Evolutionary conservation across 495 filamentous ascomycete genomes (phyloP).

Genomic region (Clohesyomyces aquaticus): DNA sequence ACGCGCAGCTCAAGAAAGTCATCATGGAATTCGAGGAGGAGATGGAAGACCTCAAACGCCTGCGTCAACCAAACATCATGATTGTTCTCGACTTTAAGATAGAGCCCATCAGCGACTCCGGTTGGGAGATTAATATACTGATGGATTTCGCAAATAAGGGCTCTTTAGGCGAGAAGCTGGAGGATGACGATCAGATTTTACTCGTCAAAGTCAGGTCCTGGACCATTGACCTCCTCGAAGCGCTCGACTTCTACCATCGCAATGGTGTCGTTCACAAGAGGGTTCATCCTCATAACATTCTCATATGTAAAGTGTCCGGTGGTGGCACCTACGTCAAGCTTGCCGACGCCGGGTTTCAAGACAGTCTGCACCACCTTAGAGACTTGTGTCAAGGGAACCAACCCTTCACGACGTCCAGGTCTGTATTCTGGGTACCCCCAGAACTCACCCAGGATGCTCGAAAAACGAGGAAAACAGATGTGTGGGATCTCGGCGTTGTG

Average conservation of each 20-base stretch:
- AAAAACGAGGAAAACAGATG: constrained; percentile 79
- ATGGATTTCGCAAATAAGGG: constrained; percentile 78
- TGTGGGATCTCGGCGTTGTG: constrained; percentile 91
- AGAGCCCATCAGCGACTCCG: constrained; percentile 40
- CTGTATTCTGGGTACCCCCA: constrained; percentile 81
- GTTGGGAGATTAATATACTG: constrained; percentile 83
- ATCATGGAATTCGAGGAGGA: constrained; percentile 68
- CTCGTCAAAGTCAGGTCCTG: constrained; percentile 76
- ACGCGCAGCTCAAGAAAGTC: constrained; percentile 60
- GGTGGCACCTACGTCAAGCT: constrained; percentile 67
- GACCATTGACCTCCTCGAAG: constrained; percentile 90
- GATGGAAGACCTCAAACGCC: constrained; percentile 70
- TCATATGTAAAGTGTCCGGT: constrained; percentile 63
- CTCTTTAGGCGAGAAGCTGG: constrained; percentile 78
- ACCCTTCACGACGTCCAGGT: constrained; percentile 54
- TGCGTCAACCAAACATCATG: constrained; percentile 77
- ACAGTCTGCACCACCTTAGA: constrained; percentile 62
- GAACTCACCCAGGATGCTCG: constrained; percentile 67
- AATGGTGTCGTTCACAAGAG: constrained; percentile 79
- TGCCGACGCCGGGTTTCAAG: constrained; percentile 70
- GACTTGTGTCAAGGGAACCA: constrained; percentile 50
- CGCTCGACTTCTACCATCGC: constrained; percentile 80
- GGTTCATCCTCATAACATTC: constrained; percentile 74
- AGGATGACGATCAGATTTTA: constrained; percentile 72
- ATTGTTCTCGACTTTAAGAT: constrained; percentile 83